Base-by-base conservation (phyloP, 1,139 yeast genomes). In the Spencermartinsiella ligniputridi region DNA sequence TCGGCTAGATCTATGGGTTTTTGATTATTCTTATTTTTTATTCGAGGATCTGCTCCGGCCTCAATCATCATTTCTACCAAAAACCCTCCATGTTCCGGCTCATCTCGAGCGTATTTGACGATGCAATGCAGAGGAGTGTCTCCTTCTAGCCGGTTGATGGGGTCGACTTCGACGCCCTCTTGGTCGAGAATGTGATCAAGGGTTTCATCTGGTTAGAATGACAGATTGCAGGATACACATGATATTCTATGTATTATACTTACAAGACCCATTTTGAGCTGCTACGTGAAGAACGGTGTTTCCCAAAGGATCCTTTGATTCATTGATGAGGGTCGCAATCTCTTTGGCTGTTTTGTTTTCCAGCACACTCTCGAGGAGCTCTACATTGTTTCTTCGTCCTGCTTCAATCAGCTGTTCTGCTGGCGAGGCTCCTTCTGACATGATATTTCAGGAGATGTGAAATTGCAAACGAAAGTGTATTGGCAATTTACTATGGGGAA, bases 121-220 rank as follows among this genome's bases (percentile, higher is more conserved):
- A 96, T 95, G 53, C 77, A 69, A 66, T 92, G 97, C 54, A 92
- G 74, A 9, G 98, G 97, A 1, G 97, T 88, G 52, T 87, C 90
- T 29, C 89, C 89, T 41, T 81, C 84, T 37, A 76, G 54, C 36
- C 81, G 71, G 63, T 86, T 86, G 39, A 68, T 63, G 0, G 95
- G 92, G 61, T 92, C 96, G 35, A 90, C 81, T 56, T 89, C 96
- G 19, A 90, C 90, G 2, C 95, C 97, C 50, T 86, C 95, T 47
- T 83, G 81, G 62, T 92, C 97, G 51, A 92, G 72, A 22, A 92
- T 70, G 39, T 74, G 69, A 60, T 92, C 97, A 60, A 92, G 71
- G 36, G 87, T 87, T 57, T 89, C 97, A 45, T 62, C 57, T 55
- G 33, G n/a, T n/a, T n/a, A n/a, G n/a, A n/a, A n/a, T n/a, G n/a